phyloP scores from a whole-genome alignment of 2,329 filamentous ascomycete species.

The Phaeomoniella chlamydospora region DNA sequence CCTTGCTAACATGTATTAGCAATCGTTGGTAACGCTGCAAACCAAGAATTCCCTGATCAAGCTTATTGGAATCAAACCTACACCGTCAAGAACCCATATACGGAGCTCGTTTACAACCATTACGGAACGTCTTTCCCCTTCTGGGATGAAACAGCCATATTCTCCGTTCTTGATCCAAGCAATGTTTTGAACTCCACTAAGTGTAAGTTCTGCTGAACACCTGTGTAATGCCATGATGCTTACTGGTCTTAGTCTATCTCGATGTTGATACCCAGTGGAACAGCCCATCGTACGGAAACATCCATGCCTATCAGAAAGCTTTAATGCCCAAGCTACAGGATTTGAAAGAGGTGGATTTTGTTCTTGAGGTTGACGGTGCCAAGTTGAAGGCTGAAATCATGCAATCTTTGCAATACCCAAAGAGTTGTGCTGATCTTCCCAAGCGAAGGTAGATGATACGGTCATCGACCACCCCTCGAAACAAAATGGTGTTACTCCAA shows the following conservation, averaged over 20 bases:
- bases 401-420: not conserved
- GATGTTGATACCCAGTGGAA: slow-evolving; percentile 24
- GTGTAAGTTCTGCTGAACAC: slow-evolving; percentile 9
- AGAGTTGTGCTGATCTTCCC: not conserved
- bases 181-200: slow-evolving; percentile 22
- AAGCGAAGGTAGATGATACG: too few species aligned
- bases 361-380: not conserved
- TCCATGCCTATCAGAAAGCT: slow-evolving; percentile 27
- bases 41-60: slow-evolving; percentile 27
- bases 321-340: slow-evolving; percentile 20
- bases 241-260: slow-evolving; percentile 17
- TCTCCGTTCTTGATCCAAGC: slow-evolving; percentile 20
- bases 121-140: slow-evolving; percentile 26
- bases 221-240: too few species aligned
- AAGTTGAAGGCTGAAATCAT: not conserved
- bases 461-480: too few species aligned
- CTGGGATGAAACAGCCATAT: slow-evolving; percentile 32
- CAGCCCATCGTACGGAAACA: slow-evolving; percentile 20
- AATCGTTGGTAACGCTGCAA: slow-evolving; percentile 32
- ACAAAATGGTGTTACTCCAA: too few species aligned
- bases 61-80: slow-evolving; percentile 23
- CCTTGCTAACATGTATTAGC: slow-evolving; percentile 5
- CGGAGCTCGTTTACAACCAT: slow-evolving; percentile 20
- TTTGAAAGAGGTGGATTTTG: slow-evolving; percentile 22
- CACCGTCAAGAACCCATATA: slow-evolving; percentile 22